A percentile compares a stretch with the other conserved stretches of the same genome.
These are phyloP conservation scores for Hyparrhenia diplandra DNA, from an alignment of 176 grass and related monocot species.

Conservation along the genomic window DNA sequence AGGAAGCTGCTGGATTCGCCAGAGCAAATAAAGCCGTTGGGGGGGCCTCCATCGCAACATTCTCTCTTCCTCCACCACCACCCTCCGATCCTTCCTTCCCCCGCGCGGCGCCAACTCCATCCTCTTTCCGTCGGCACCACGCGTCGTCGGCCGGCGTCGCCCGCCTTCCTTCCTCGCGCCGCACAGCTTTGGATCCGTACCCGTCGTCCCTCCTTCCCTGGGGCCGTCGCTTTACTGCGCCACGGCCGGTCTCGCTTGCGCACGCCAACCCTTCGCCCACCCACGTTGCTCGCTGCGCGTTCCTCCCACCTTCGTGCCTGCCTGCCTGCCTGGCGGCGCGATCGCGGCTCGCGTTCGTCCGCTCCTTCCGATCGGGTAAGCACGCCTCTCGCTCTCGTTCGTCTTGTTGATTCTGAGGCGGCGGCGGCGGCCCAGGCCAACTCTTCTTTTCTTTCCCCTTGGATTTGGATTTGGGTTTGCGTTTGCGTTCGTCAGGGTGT, in stretches of 20 bases:
- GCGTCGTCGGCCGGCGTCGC: too few species aligned
- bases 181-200: too few species aligned
- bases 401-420: background rate
- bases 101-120: background rate
- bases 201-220: too few species aligned
- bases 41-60: background rate
- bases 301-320: slow-evolving; percentile 12
- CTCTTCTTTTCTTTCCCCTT: too few species aligned
- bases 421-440: too few species aligned
- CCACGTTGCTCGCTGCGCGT: too few species aligned
- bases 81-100: too few species aligned
- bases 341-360: background rate
- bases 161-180: too few species aligned
- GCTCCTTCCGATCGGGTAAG: slow-evolving; percentile 25
- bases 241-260: too few species aligned
- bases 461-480: too few species aligned
- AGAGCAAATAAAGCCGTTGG: background rate
- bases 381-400: background rate
- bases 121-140: too few species aligned
- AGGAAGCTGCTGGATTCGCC: slow-evolving; percentile 17
- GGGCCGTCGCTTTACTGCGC: too few species aligned
- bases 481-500: background rate
- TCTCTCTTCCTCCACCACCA: background rate
- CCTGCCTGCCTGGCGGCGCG: background rate
- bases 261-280: background rate